phyloP scores from a whole-genome alignment of 2,329 filamentous ascomycete genomes.

The Alternaria ethzedia region DNA sequence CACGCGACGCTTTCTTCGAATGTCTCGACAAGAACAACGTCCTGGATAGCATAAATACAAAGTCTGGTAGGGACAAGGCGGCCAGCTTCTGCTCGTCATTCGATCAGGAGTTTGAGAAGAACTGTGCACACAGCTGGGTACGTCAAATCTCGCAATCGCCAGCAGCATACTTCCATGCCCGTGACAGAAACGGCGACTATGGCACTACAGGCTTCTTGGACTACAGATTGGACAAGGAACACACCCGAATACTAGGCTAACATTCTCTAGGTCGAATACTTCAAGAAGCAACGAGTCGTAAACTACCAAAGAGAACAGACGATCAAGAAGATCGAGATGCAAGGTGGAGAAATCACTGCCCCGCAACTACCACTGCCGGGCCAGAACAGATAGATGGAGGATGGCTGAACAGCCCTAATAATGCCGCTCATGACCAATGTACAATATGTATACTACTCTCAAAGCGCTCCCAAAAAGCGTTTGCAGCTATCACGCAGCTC shows the following conservation, averaged over 20 bases:
- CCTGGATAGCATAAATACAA: conserved; percentile 71
- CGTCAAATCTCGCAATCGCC: conserved; percentile 45
- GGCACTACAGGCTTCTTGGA: neutral
- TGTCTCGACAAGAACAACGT: conserved; percentile 86
- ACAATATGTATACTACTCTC: conserved; percentile 13
- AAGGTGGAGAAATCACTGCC: conserved; percentile 49
- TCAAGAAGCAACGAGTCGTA: conserved; percentile 94
- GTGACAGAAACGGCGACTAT: neutral
- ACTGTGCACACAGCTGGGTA: conserved; percentile 92
- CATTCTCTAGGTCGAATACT: conserved; percentile 80
- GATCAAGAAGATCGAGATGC: conserved; percentile 50
- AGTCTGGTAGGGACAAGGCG: conserved; percentile 57
- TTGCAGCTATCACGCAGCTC: neutral
- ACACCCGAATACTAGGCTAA: conserved; percentile 11
- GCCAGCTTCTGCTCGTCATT: conserved; percentile 66
- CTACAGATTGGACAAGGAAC: neutral
- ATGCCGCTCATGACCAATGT: conserved; percentile 17
- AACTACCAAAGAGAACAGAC: conserved; percentile 85
- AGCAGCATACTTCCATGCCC: neutral
- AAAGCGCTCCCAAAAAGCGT: neutral
- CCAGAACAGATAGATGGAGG: conserved; percentile 14
- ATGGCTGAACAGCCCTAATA: neutral
- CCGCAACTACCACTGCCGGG: conserved; percentile 42
- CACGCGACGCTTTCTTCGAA: conserved; percentile 83
- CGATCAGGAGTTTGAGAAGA: conserved; percentile 74